A percentile compares a stretch with the other conserved stretches of the same genome.
Conservation (phyloP, 768 basidiomycete species). For the Termitomyces sp. region DNA sequence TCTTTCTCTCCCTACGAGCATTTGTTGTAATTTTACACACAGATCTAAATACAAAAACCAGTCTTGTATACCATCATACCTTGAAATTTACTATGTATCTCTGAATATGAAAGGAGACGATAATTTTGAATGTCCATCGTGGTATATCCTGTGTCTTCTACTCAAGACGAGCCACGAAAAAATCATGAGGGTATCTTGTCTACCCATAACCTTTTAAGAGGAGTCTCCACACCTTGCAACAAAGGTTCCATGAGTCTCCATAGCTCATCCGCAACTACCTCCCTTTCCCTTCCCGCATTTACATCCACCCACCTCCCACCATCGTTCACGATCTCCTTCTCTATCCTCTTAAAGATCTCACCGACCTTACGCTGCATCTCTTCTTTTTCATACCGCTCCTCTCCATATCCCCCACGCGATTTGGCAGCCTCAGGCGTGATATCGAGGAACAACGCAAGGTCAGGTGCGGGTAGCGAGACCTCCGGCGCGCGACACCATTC, state of each 20-base stretch:
- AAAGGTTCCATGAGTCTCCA: constrained; percentile 51
- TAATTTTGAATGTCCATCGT: background rate
- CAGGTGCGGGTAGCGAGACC: constrained; percentile 82
- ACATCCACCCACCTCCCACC: constrained; percentile 45
- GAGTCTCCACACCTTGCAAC: constrained; percentile 30
- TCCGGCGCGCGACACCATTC: constrained; percentile 89
- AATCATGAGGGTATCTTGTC: constrained; percentile 13
- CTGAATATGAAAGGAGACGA: background rate
- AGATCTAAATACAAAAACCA: constrained; percentile 5
- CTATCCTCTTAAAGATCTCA: constrained; percentile 53
- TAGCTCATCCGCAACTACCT: constrained; percentile 49
- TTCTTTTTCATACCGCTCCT: constrained; percentile 82
- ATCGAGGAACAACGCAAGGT: constrained; percentile 84
- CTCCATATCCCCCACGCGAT: constrained; percentile 75
- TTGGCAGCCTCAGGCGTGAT: constrained; percentile 68
- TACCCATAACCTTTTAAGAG: constrained; percentile 52
- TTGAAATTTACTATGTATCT: too few species aligned
- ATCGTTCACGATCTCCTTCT: constrained; percentile 39
- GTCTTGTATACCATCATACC: background rate
- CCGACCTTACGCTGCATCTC: constrained; percentile 71
- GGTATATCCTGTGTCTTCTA: background rate
- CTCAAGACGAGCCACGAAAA: background rate
- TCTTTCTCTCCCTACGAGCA: constrained; percentile 8
- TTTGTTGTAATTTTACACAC: constrained; percentile 14
- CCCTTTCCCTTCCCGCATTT: constrained; percentile 51